These are phyloP conservation scores for Teunomyces panamensis DNA, from an alignment of 805 yeast species.

Conservation along the genomic window DNA sequence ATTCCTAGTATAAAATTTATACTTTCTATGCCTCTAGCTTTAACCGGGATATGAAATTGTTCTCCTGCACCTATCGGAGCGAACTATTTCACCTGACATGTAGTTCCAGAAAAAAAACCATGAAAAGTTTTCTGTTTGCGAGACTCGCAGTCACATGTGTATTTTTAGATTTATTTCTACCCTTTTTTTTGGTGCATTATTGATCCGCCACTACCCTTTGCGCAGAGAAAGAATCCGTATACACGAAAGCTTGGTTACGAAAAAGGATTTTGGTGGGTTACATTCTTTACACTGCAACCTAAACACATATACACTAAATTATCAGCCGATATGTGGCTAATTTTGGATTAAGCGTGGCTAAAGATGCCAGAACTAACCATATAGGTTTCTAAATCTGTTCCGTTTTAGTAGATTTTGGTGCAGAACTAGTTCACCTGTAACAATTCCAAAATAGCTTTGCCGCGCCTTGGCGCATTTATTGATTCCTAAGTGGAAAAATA, in stretches of 20 bases:
- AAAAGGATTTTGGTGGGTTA: background rate
- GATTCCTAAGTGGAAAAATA: background rate
- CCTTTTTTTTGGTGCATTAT: background rate
- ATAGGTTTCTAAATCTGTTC: background rate
- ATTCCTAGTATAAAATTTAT: background rate
- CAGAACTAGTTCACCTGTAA: background rate
- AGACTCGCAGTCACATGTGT: background rate
- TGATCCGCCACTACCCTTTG: background rate
- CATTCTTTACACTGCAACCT: background rate
- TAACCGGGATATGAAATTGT: too few species aligned
- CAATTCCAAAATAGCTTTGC: background rate
- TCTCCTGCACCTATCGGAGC: too few species aligned
- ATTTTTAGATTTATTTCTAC: background rate
- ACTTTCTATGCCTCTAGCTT: background rate
- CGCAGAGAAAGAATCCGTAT: background rate
- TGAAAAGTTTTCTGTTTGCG: too few species aligned
- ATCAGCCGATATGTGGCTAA: background rate
- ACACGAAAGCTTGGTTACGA: background rate
- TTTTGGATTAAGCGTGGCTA: background rate
- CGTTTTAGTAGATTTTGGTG: background rate
- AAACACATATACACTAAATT: background rate
- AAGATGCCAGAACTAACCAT: background rate
- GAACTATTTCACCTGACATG: too few species aligned
- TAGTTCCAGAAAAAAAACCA: too few species aligned
- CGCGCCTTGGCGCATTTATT: background rate